Percentiles rank a stretch among this genome's conserved stretches.
Conservation (phyloP, 768 basidiomycete genomes). For the Mycena galericulata region DNA sequence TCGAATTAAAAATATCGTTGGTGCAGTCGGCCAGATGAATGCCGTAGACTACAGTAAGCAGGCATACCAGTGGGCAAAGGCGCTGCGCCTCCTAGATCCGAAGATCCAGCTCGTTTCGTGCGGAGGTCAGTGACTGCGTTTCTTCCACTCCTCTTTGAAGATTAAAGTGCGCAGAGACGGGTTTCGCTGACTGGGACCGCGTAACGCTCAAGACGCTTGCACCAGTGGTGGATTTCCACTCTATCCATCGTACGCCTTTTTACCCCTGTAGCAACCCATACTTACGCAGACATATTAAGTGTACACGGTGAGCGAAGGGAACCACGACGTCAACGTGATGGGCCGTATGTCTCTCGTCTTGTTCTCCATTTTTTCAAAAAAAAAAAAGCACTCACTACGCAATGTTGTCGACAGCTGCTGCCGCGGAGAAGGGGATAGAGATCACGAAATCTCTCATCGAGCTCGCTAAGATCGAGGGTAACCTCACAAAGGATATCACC, state of each 20-base stretch:
- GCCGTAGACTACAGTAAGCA: constrained; percentile 66
- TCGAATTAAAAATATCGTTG: neutral
- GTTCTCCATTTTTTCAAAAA: too few species aligned
- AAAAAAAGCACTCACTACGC: too few species aligned
- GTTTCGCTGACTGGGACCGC: constrained; percentile 57
- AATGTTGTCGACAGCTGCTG: constrained; percentile 51
- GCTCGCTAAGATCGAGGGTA: constrained; percentile 57
- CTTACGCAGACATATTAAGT: constrained; percentile 42
- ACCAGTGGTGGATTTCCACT: constrained; percentile 64
- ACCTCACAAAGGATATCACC: constrained; percentile 50
- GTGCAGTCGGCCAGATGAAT: constrained; percentile 64
- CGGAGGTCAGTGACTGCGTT: constrained; percentile 51
- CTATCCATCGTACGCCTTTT: constrained; percentile 50
- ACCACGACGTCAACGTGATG: constrained; percentile 66
- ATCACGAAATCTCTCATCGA: constrained; percentile 64
- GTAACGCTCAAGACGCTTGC: constrained; percentile 54
- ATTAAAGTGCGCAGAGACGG: constrained; percentile 46
- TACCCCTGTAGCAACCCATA: neutral
- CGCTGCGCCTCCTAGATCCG: constrained; percentile 67
- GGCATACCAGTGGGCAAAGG: constrained; percentile 73
- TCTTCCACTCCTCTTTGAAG: neutral
- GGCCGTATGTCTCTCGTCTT: constrained; percentile 50
- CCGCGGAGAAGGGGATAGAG: constrained; percentile 65
- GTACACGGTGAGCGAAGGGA: constrained; percentile 56
- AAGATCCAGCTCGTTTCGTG: constrained; percentile 66